Base-by-base conservation (phyloP, 1,139 yeast genomes). In the Spathaspora sp. region DNA sequence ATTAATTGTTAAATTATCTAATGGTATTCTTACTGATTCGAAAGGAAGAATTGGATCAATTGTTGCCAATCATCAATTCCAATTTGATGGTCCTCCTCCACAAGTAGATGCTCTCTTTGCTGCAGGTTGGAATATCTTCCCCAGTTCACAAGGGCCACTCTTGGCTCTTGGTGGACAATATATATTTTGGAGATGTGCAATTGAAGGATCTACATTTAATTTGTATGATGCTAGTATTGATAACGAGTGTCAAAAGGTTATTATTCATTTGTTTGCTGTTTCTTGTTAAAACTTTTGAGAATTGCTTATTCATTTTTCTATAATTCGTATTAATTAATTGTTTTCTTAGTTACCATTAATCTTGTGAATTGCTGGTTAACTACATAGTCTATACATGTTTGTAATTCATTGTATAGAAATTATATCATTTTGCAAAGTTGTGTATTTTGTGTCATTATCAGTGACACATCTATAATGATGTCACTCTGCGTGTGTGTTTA, bases 51-150 rank as follows among this genome's bases (percentile, higher is more conserved):
- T 86, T 56, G 93, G 93, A 63, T 81, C 90, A 49, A 85, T 86
- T 68, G 93, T 86, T 59, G 86, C 91, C 52, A 85, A 85, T 84
- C 81, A 86, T 74, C 93, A 86, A 76, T 85, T 86, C 85, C 93
- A 86, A 75, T 86, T 86, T 61, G 93, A 86, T 64, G 93, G 93
- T 67, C 95, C 93, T 58, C 90, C 91, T 70, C 93, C 93, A 61
- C 95, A 86, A 78, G 91, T 93, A 50, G 95, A 95, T 69, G 78
- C 90, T 58, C 82, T 86, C 69, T 86, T 83, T 70, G 95, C 95
- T 63, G 88, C 82, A 51, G 95, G 95, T 56, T 87, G 95, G 95
- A 76, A 87, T 43, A 46, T 52, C 49, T 59, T 66, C 47, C 85
- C 81, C 46, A 89, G 89, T 58, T 64, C 73, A 74, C 37, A 34